Evolutionary conservation across 805 yeast genomes (phyloP).

Genomic region (Candida alai): DNA sequence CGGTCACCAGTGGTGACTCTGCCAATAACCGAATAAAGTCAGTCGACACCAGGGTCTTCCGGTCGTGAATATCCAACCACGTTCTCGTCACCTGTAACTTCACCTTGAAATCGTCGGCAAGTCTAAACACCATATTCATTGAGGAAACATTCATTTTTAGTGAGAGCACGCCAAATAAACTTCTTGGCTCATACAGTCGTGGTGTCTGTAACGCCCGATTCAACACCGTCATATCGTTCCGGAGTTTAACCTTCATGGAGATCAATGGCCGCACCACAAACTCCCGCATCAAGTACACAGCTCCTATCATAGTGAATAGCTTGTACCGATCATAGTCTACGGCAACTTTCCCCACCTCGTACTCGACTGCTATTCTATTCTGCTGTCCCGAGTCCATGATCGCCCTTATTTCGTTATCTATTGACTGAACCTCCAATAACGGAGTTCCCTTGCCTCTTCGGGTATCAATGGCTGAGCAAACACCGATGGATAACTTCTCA

Average conservation of each 20-base stretch:
- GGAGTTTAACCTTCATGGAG: constrained; percentile 19
- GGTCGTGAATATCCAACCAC: constrained; percentile 5
- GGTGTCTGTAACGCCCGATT: neutral
- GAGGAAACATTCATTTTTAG: constrained; percentile 15
- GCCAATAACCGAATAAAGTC: constrained; percentile 42
- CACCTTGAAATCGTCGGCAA: constrained; percentile 48
- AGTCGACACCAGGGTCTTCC: constrained; percentile 11
- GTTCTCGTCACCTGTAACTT: constrained; percentile 37
- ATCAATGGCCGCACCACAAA: constrained; percentile 28
- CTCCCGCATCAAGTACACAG: constrained; percentile 27
- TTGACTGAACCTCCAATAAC: constrained; percentile 5
- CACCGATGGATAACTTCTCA: constrained; percentile 14
- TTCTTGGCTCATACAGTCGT: neutral
- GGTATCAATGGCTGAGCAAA: constrained; percentile 13
- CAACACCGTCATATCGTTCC: constrained; percentile 17
- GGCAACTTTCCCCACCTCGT: constrained; percentile 15
- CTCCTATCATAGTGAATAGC: constrained; percentile 29
- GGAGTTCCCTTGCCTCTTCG: constrained; percentile 7
- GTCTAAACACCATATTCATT: constrained; percentile 23
- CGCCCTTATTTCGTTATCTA: constrained; percentile 6
- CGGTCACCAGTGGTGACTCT: constrained; percentile 47
- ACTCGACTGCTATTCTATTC: constrained; percentile 13
- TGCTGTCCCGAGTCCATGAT: constrained; percentile 1
- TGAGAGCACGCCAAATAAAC: neutral
- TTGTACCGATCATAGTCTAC: constrained; percentile 27